These are phyloP conservation scores for Cystofilobasidium bisporidii DNA, from an alignment of 768 basidiomycete species.

Conservation along the genomic window DNA sequence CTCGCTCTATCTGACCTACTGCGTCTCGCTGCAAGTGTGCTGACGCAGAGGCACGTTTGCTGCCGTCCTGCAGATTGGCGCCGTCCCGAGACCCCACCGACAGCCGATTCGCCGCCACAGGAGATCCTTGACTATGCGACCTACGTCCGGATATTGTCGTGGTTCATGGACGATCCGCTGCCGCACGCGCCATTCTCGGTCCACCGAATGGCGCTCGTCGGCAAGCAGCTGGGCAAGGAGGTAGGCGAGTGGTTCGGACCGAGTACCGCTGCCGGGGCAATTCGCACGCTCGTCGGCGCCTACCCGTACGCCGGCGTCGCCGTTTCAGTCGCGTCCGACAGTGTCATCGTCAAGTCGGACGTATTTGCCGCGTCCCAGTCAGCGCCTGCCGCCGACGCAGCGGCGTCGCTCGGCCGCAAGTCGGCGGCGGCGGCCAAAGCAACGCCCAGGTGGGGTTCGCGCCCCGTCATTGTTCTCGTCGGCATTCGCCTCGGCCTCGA, in stretches of 20 bases:
- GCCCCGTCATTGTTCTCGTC: slow-evolving; percentile 74
- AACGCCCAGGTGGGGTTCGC: slow-evolving; percentile 57
- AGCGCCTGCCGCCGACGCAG: neutral
- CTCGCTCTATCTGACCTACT: neutral
- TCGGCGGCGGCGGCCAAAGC: neutral
- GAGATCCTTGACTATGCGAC: slow-evolving; percentile 53
- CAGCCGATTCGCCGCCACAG: slow-evolving; percentile 1
- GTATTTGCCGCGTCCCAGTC: slow-evolving; percentile 64
- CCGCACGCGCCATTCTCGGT: slow-evolving; percentile 83
- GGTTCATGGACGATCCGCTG: slow-evolving; percentile 87
- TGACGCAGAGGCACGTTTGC: neutral
- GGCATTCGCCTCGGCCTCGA: slow-evolving; percentile 81
- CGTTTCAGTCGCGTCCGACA: slow-evolving; percentile 72
- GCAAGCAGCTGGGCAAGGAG: slow-evolving; percentile 87
- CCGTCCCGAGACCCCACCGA: slow-evolving; percentile 43
- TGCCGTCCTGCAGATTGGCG: slow-evolving; percentile 67
- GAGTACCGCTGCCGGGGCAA: slow-evolving; percentile 90
- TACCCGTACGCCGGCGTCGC: slow-evolving; percentile 74
- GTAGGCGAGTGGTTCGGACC: slow-evolving; percentile 98
- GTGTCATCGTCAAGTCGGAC: slow-evolving; percentile 71
- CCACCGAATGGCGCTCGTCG: slow-evolving; percentile 89
- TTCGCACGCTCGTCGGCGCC: slow-evolving; percentile 67
- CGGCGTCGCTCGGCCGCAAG: slow-evolving; percentile 9
- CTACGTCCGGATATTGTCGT: slow-evolving; percentile 82
- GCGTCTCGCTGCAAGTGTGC: neutral